These are phyloP conservation scores for Alternaria solani DNA, from an alignment of 2,329 filamentous ascomycete genomes.

Conservation along the genomic window DNA sequence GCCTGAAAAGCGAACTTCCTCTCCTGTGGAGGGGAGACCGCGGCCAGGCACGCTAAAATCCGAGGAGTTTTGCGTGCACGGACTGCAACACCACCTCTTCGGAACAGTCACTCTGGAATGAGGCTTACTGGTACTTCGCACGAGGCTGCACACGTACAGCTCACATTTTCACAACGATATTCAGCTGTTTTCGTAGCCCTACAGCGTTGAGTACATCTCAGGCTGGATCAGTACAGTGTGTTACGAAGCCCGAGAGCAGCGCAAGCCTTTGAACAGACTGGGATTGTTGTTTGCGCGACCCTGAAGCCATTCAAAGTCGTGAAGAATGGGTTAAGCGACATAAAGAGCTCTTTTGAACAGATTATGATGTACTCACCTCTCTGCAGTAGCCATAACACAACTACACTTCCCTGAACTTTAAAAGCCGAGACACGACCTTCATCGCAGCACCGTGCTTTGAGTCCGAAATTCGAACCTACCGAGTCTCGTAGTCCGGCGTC, in stretches of 20 bases:
- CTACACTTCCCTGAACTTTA: conserved; percentile 36
- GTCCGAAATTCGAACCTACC: too few relatives aligned
- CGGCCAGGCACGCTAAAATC: background rate
- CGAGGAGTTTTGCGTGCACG: background rate
- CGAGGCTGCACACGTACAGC: too few relatives aligned
- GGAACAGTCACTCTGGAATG: background rate
- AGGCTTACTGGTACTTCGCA: background rate
- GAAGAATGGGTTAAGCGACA: background rate
- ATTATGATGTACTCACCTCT: conserved; percentile 28
- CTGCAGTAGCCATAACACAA: conserved; percentile 57
- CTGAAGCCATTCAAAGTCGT: too few relatives aligned
- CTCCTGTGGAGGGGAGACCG: background rate
- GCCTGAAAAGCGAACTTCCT: too few relatives aligned
- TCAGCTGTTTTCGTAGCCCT: too few relatives aligned
- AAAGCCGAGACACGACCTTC: background rate
- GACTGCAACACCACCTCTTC: background rate
- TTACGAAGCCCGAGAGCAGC: background rate
- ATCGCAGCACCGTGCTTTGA: background rate
- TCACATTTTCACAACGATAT: too few relatives aligned
- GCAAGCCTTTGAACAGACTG: background rate
- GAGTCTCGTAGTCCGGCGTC: too few relatives aligned
- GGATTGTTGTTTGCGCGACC: background rate
- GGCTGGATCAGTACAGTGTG: too few relatives aligned
- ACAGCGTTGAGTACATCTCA: too few relatives aligned
- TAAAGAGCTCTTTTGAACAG: background rate